Percentiles rank a stretch among this genome's conserved stretches.
phyloP scores from a whole-genome alignment of 2,329 filamentous ascomycete genomes.

The Clonostachys sp. region DNA sequence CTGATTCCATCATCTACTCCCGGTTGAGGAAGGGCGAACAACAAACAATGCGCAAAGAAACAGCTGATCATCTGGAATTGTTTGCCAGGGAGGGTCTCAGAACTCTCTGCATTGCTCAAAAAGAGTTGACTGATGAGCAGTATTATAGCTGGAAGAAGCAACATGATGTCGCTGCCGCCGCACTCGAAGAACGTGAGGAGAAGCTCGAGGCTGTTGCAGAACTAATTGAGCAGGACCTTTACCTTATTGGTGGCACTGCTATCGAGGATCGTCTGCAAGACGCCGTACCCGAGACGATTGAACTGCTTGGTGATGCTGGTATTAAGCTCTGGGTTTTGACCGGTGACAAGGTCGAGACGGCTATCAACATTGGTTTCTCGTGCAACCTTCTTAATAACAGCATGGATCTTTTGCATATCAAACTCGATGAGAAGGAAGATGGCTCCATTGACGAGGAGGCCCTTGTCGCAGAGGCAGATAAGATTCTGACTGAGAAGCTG shows the following conservation, averaged over 20 bases:
- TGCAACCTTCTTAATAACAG: constrained; percentile 97
- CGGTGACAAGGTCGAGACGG: constrained; percentile 97
- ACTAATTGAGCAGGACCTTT: constrained; percentile 84
- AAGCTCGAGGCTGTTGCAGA: constrained; percentile 89
- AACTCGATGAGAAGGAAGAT: constrained; percentile 70
- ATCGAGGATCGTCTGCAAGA: constrained; percentile 97
- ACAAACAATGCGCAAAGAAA: constrained; percentile 72
- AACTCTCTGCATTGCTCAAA: constrained; percentile 89
- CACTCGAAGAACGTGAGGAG: constrained; percentile 83
- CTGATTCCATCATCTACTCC: constrained; percentile 95
- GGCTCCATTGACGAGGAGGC: constrained; percentile 39
- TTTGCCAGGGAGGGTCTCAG: constrained; percentile 93
- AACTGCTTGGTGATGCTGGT: constrained; percentile 82
- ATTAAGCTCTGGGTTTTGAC: constrained; percentile 99
- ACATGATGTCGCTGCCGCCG: constrained; percentile 80
- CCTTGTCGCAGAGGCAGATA: constrained; percentile 55
- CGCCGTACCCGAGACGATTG: constrained; percentile 93
- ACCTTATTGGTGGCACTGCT: constrained; percentile 85
- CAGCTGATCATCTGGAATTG: constrained; percentile 92
- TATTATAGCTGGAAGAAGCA: constrained; percentile 82
- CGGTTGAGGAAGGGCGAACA: constrained; percentile 83
- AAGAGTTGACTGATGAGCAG: constrained; percentile 73
- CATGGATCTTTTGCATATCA: constrained; percentile 93
- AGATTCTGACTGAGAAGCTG: constrained; percentile 71
- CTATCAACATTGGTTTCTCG: constrained; percentile 99